Base-by-base conservation (phyloP, 2,329 filamentous ascomycete species). In the Fonsecaea nubica region DNA sequence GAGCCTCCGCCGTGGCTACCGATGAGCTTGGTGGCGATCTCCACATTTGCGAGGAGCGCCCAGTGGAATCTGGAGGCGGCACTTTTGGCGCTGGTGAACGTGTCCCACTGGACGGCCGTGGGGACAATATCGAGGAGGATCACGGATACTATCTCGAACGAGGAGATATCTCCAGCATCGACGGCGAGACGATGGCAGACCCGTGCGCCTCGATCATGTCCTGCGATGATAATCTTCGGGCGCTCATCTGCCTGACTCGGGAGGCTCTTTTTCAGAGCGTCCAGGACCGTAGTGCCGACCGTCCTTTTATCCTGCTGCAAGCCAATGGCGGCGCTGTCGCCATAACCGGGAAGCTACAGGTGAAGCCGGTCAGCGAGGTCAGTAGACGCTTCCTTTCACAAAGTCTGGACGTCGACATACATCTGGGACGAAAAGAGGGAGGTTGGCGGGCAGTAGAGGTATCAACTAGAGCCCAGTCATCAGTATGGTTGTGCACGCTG, bases 101-200 rank as follows among this genome's bases (percentile, higher is more conserved):
- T 74, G 6, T 73, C 64, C 78, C 81, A 84, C 74, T 83, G 81
- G 4, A 76, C 74, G 21, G 76, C 70, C 7, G 81, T 83, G 9
- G 81, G 83, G 1, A 84, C 78, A 64, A 84, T 84, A 71, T 85
- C 83, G 13, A 83, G 73, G 12, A 84, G 68, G 32, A 80, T 75
- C 1, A 78, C 73, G 4, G 78, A 79, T 2, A 74, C 61, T 55
- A 83, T 74, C 30, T 75, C 76, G 62, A 80, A 73, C 7, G 62
- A 58, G n/a, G 33, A 21, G 40, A 15, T 48, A 2, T 71, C 53
- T 13, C 62, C 25, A 45, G 73, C 71, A 65, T 81, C 77, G 45
- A 83, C 80, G 36, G 81, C 75, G 42, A 84, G 74, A 21, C 82
- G 80, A 71, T 84, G 83, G 62, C 77, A 78, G 66, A 84, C 76